Conservation (phyloP, 306 rosid species). For the Nissolia schottii region DNA sequence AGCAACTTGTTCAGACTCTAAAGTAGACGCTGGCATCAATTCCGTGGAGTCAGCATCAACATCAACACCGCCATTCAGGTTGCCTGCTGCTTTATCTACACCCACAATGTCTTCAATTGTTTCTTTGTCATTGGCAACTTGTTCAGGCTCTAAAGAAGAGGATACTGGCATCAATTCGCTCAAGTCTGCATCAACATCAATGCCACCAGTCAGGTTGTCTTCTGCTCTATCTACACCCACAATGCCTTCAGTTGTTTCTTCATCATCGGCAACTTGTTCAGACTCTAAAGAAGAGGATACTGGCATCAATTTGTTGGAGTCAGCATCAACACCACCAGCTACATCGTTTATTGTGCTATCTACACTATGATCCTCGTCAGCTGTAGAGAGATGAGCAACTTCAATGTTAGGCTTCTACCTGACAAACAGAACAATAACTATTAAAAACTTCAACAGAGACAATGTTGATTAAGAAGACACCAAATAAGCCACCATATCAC, state of each 20-base stretch:
- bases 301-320: background rate
- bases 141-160: constrained; percentile 8
- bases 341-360: constrained; percentile 10
- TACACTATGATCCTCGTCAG: constrained; percentile 8
- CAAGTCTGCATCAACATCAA: background rate
- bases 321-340: constrained; percentile 6
- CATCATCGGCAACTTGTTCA: constrained; percentile 19
- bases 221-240: background rate
- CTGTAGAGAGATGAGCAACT: constrained; percentile 52
- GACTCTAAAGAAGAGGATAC: constrained; percentile 15
- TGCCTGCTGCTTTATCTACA: background rate
- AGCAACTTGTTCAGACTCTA: constrained; percentile 18
- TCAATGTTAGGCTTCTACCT: constrained; percentile 51
- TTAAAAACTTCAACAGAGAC: constrained; percentile 33
- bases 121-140: constrained; percentile 26
- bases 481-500: constrained; percentile 27
- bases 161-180: constrained; percentile 15
- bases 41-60: background rate
- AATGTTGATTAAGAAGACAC: constrained; percentile 18
- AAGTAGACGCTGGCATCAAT: constrained; percentile 1
- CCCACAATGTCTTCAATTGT: background rate
- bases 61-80: constrained; percentile 7
- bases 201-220: background rate
- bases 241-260: constrained; percentile 18
- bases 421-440: constrained; percentile 29